Percentiles rank a stretch among this genome's conserved stretches.
Conservation (phyloP, 495 filamentous ascomycete species). For the Neurospora sp. region DNA sequence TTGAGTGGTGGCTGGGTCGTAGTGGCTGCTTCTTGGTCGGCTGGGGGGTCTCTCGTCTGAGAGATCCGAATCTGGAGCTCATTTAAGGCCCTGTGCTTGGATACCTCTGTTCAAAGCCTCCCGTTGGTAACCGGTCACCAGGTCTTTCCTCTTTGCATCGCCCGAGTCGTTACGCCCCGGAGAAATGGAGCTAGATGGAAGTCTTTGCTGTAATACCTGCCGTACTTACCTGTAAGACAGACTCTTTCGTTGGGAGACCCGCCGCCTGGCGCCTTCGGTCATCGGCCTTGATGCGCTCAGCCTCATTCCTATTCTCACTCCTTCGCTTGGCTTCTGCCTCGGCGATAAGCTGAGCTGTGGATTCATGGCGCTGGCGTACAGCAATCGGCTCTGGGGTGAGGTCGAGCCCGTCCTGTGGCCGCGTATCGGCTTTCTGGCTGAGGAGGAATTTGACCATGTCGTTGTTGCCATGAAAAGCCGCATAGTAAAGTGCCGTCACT, state of each 20-base stretch:
- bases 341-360: neutral
- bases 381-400: neutral
- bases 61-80: no score
- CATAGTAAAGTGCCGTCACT: neutral
- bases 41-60: no score
- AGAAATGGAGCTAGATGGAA: no score
- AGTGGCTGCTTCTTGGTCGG: no score
- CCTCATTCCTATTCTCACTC: neutral
- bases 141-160: no score
- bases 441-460: neutral
- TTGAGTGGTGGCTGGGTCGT: no score
- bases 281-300: neutral
- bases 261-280: neutral
- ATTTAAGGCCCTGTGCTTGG: no score
- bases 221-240: neutral
- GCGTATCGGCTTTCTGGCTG: neutral
- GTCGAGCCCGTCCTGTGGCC: neutral
- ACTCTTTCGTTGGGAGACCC: neutral
- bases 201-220: no score
- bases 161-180: no score
- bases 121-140: no score
- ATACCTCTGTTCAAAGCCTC: no score
- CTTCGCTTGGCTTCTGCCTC: neutral
- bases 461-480: neutral
- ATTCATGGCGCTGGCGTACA: neutral